These are phyloP conservation scores for Fraxinus dipetala DNA, from an alignment of 305 asterid species.

Conservation along the genomic window DNA sequence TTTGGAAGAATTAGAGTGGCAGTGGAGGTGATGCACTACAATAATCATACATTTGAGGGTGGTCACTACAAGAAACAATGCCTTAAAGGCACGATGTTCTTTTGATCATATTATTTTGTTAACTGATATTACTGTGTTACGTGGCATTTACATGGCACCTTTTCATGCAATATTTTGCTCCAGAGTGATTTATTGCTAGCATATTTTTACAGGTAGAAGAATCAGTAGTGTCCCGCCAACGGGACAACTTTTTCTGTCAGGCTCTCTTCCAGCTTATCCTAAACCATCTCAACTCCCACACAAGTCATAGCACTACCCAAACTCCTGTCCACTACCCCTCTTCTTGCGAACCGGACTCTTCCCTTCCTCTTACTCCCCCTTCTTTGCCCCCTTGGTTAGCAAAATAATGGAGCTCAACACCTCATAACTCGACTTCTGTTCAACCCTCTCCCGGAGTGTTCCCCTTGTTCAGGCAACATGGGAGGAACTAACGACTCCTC, in stretches of 20 bases:
- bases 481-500: not conserved
- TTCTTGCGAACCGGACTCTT: not conserved
- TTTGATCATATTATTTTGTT: not conserved
- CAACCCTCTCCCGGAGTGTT: not conserved
- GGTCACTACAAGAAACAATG: not conserved
- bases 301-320: not conserved
- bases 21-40: slow-evolving; percentile 25
- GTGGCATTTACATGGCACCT: not conserved
- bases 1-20: slow-evolving; percentile 56
- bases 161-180: not conserved
- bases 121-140: not conserved
- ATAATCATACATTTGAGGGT: not conserved
- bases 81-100: not conserved
- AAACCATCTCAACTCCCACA: not conserved
- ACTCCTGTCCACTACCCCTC: not conserved
- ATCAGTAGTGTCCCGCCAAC: not conserved
- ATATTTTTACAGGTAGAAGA: not conserved
- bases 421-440: not conserved
- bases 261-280: not conserved
- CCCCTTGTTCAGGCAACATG: not conserved
- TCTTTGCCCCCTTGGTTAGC: not conserved
- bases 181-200: not conserved
- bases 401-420: not conserved
- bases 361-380: not conserved
- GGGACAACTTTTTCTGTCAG: not conserved